These are phyloP conservation scores for Amanita exitialis DNA, from an alignment of 768 basidiomycete species.

Conservation along the genomic window DNA sequence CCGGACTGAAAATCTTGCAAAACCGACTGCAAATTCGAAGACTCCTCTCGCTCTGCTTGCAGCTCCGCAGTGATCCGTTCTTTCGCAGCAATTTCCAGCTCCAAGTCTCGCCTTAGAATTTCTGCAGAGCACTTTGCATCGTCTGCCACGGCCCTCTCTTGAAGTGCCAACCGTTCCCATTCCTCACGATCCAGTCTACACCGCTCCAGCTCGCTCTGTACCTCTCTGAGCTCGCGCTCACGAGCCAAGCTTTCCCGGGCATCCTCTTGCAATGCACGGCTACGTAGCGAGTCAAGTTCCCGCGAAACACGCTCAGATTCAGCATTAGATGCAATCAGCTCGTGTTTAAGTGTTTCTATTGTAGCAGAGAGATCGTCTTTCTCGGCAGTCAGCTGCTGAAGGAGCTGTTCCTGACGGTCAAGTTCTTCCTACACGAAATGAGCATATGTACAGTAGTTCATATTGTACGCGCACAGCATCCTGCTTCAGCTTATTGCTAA, in stretches of 20 bases:
- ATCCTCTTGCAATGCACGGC: conserved; percentile 52
- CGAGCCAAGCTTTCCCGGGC: conserved; percentile 59
- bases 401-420: conserved; percentile 79
- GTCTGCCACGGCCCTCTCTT: conserved; percentile 66
- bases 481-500: conserved; percentile 91
- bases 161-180: conserved; percentile 38
- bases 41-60: conserved; percentile 62
- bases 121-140: conserved; percentile 53
- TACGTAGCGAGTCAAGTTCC: conserved; percentile 64
- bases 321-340: conserved; percentile 65
- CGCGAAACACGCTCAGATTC: conserved; percentile 63
- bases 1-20: conserved; percentile 93
- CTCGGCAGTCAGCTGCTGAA: conserved; percentile 69
- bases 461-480: conserved; percentile 64
- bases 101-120: conserved; percentile 50
- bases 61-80: conserved; percentile 47
- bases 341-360: conserved; percentile 70
- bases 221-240: conserved; percentile 76
- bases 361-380: conserved; percentile 66
- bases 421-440: conserved; percentile 79
- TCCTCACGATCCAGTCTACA: conserved; percentile 71
- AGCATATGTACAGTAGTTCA: conserved; percentile 1
- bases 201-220: conserved; percentile 80
- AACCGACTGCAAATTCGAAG: conserved; percentile 82
- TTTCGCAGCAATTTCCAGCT: conserved; percentile 51